Evolutionary conservation across 352 stramenopile genomes (phyloP), one percentile per base, ranked within the genome.

Genomic region (Pythium biforme): DNA sequence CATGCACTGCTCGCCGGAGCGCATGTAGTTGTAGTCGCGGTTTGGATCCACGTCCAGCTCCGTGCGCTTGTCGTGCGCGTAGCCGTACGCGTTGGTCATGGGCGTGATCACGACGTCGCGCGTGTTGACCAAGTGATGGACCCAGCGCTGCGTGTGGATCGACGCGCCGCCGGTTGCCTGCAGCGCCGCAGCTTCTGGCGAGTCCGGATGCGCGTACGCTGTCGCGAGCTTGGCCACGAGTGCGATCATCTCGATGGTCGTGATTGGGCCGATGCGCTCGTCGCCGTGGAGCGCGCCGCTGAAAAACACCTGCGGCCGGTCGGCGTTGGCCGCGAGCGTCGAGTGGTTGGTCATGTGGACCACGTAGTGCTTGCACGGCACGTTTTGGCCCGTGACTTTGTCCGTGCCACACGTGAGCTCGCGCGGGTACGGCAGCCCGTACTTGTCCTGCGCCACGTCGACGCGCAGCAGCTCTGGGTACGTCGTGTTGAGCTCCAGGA

Each of bases 11-110:
- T 66, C 43, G 1, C 70, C 74, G 7, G 69, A 59, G 23, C 91
- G 79, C 83, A 98, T 95, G 72, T 98, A 99, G 53, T 98, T 97
- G 80, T 99, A 99, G 72, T 99, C 97, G 33, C 97, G 88, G 73
- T 99, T 99, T 26, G 97, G 96, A 74, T 99, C 97, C 23, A 99
- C 72, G 0, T 52, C 47, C 7, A 84, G 66, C 73, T 99, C 97
- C 31, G 84, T 75, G 29, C 96, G 82, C 45, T 64, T 53, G 64
- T 96, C 75, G 34, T 86, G 76, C 19, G 77, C 78, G 74, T 98
- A 98, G 19, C 97, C 97, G 47, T 96, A 84, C 11, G 95, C 89
- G 62, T 99, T 99, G 22, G 96, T 96, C 68, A 95, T 98, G 29
- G 96, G 95, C 57, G 90, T 91, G 61, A 94, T 64, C 48, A 89